Percentiles rank a stretch among this genome's conserved stretches.
These are phyloP conservation scores for Niebla homalea DNA, from an alignment of 495 filamentous ascomycete genomes.

Conservation along the genomic window DNA sequence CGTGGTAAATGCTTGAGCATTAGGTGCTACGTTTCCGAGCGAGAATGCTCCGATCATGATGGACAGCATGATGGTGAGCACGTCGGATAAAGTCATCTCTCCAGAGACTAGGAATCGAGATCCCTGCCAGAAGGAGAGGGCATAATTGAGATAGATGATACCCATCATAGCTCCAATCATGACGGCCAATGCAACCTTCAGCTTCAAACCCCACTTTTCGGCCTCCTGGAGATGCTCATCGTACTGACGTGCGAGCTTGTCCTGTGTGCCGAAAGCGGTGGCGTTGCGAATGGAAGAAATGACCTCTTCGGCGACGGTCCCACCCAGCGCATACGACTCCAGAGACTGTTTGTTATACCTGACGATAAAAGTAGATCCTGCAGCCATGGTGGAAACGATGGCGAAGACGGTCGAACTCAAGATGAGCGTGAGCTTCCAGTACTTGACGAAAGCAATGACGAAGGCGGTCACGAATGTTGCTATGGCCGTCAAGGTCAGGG, in stretches of 20 bases:
- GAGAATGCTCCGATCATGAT: slow-evolving; percentile 88
- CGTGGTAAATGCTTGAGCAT: slow-evolving; percentile 71
- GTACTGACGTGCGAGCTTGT: slow-evolving; percentile 75
- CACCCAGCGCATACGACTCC: slow-evolving; percentile 66
- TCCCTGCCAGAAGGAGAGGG: slow-evolving; percentile 91
- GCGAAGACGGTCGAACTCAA: slow-evolving; percentile 17
- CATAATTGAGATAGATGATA: slow-evolving; percentile 78
- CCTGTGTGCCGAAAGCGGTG: slow-evolving; percentile 85
- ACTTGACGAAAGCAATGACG: slow-evolving; percentile 23
- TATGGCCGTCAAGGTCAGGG: slow-evolving; percentile 19
- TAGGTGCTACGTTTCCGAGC: slow-evolving; percentile 77
- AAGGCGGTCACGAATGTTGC: slow-evolving; percentile 26
- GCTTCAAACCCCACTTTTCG: slow-evolving; percentile 63
- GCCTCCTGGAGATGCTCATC: slow-evolving; percentile 58
- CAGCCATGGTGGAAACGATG: slow-evolving; percentile 16
- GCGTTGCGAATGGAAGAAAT: slow-evolving; percentile 87
- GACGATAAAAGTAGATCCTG: slow-evolving; percentile 52
- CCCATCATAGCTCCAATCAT: slow-evolving; percentile 78
- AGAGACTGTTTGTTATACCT: slow-evolving; percentile 67
- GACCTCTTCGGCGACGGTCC: slow-evolving; percentile 86
- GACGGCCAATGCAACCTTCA: slow-evolving; percentile 51
- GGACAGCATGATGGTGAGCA: slow-evolving; percentile 75
- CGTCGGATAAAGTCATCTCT: slow-evolving; percentile 37
- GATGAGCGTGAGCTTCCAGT: slow-evolving; percentile 30
- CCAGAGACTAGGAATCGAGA: slow-evolving; percentile 61